Percentiles rank a stretch among this genome's conserved stretches.
phyloP scores from a whole-genome alignment of 164 flowering plant species.

The Saururus chinensis region DNA sequence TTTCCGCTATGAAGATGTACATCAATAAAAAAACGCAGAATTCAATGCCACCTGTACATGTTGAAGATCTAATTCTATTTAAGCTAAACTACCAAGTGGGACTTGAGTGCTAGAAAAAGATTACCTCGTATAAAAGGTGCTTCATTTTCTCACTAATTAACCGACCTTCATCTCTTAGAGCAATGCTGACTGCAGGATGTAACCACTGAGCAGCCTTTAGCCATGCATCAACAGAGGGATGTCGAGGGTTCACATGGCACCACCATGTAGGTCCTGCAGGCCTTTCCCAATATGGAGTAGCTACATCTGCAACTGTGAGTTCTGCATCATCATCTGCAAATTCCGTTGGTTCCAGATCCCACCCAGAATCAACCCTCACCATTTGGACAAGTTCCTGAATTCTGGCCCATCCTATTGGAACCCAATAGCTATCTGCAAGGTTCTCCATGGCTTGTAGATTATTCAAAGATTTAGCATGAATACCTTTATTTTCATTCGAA shows the following conservation, averaged over 20 bases:
- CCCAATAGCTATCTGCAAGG: constrained; percentile 45
- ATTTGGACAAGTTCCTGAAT: constrained; percentile 63
- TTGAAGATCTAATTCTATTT: no score
- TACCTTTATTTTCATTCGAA: constrained; percentile 20
- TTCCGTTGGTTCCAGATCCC: constrained; percentile 43
- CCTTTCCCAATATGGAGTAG: constrained; percentile 86
- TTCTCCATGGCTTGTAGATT: constrained; percentile 16
- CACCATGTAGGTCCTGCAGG: constrained; percentile 94
- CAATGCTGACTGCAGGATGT: constrained; percentile 87
- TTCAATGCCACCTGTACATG: no score
- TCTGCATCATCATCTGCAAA: constrained; percentile 46
- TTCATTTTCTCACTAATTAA: constrained; percentile 92
- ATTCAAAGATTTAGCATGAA: constrained; percentile 12
- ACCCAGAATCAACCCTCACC: constrained; percentile 51
- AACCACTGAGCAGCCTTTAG: constrained; percentile 76
- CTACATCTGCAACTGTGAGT: constrained; percentile 76
- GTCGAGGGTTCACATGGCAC: constrained; percentile 82
- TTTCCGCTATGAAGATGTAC: no score
- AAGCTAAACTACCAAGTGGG: neutral
- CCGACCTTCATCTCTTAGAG: constrained; percentile 81
- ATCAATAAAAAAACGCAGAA: no score
- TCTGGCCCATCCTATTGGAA: constrained; percentile 93
- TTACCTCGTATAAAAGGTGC: constrained; percentile 82
- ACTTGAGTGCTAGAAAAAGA: constrained; percentile 4
- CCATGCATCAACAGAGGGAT: constrained; percentile 53